These are phyloP conservation scores for Paradendryphiella salina DNA, from an alignment of 2,329 filamentous ascomycete species.

Conservation along the genomic window DNA sequence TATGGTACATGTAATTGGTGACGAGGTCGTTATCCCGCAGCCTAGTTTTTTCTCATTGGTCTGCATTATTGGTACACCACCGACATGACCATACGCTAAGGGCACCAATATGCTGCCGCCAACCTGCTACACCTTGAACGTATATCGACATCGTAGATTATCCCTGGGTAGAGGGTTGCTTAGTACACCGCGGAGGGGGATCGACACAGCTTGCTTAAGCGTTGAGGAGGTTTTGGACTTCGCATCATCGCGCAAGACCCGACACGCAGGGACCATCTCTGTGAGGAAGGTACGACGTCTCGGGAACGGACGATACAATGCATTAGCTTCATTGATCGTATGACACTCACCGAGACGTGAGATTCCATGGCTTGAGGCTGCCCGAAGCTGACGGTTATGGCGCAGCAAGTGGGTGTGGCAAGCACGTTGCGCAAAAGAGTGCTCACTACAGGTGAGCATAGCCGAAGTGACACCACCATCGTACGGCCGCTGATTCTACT, in stretches of 20 bases:
- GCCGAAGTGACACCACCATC: not conserved
- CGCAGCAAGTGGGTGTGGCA: not conserved
- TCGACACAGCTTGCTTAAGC: constrained; percentile 1
- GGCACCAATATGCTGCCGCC: not conserved
- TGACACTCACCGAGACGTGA: not conserved
- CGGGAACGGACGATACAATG: not conserved
- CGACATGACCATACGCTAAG: not conserved
- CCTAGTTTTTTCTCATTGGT: not conserved
- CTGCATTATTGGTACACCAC: not conserved
- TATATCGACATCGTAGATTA: not conserved
- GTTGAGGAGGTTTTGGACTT: not conserved
- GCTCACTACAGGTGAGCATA: not conserved
- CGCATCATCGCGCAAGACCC: not conserved
- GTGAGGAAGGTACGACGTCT: not conserved
- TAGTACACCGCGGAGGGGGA: not conserved
- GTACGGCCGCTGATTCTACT: not conserved
- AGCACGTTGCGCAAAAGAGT: constrained; percentile 1
- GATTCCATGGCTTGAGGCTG: not conserved
- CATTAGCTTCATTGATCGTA: not conserved
- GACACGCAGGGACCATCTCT: constrained; percentile 1
- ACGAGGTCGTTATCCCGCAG: not conserved
- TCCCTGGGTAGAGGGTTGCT: not conserved
- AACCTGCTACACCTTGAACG: not conserved
- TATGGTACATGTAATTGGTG: not conserved
- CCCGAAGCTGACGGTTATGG: not conserved